Evolutionary conservation across 2,329 filamentous ascomycete species (phyloP).

Genomic region (Aspergillus transmontanensis): DNA sequence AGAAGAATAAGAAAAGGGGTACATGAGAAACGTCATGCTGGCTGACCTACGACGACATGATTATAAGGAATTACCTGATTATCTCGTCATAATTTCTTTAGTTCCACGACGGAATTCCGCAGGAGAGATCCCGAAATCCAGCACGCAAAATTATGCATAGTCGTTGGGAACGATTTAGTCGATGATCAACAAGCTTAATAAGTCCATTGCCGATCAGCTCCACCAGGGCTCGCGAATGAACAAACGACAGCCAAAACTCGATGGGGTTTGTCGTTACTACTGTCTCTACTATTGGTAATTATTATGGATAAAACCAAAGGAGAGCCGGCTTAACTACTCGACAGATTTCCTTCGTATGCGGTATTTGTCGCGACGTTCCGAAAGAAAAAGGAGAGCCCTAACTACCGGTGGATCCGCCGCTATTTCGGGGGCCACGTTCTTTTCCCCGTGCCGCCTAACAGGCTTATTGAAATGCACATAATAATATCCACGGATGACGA

Average conservation of each 20-base stretch:
- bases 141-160: neutral
- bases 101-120: neutral
- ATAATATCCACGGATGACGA: neutral
- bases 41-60: neutral
- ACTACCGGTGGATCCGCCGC: neutral
- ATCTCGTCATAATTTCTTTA: neutral
- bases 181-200: slow-evolving; percentile 5
- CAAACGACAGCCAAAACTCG: neutral
- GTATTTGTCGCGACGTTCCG: neutral
- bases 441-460: neutral
- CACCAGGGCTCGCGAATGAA: neutral
- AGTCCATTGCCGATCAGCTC: neutral
- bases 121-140: neutral
- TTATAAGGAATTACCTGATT: neutral
- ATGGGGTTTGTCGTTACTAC: neutral
- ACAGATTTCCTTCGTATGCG: neutral
- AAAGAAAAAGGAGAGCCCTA: neutral
- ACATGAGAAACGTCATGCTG: neutral
- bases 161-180: neutral
- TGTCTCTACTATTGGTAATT: neutral
- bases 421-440: neutral
- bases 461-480: neutral
- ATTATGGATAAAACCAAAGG: neutral
- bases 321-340: neutral
- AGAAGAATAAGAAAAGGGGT: neutral